These are phyloP conservation scores for Fraxinus platypoda DNA, from an alignment of 305 asterid species.

Conservation along the genomic window DNA sequence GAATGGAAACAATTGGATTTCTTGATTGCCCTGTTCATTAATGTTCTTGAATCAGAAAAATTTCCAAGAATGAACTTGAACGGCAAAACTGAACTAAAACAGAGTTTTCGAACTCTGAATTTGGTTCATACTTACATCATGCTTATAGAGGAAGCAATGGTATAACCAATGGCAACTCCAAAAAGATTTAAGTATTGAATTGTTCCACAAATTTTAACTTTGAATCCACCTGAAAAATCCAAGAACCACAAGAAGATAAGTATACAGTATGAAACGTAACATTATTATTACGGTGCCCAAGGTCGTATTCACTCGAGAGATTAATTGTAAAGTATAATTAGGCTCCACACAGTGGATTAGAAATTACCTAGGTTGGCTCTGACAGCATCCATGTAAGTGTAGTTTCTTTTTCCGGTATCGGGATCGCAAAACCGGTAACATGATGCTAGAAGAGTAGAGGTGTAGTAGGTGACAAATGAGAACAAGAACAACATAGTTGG, in stretches of 20 bases:
- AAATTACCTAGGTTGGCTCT: slow-evolving; percentile 64
- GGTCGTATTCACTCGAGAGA: not conserved
- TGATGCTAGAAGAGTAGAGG: slow-evolving; percentile 72
- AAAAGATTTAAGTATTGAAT: slow-evolving; percentile 86
- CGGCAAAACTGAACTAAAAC: not conserved
- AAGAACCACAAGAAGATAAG: not conserved
- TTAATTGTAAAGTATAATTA: not conserved
- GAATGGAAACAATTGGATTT: slow-evolving; percentile 75
- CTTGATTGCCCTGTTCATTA: slow-evolving; percentile 68
- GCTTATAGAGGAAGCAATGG: slow-evolving; percentile 84
- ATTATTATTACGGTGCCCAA: not conserved
- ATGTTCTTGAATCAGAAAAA: not conserved
- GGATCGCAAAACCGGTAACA: slow-evolving; percentile 84
- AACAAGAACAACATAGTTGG: slow-evolving; percentile 73
- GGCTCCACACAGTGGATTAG: not conserved
- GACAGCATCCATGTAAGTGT: slow-evolving; percentile 94
- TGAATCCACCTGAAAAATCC: slow-evolving; percentile 58
- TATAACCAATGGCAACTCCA: slow-evolving; percentile 90
- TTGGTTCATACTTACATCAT: slow-evolving; percentile 56
- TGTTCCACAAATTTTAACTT: slow-evolving; percentile 84
- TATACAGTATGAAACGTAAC: not conserved
- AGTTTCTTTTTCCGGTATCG: slow-evolving; percentile 69
- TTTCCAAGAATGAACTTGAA: not conserved
- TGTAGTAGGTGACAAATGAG: slow-evolving; percentile 84
- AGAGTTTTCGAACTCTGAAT: not conserved